Base-by-base conservation (phyloP, 2,329 filamentous ascomycete species). In the Thielaviopsis punctulata region DNA sequence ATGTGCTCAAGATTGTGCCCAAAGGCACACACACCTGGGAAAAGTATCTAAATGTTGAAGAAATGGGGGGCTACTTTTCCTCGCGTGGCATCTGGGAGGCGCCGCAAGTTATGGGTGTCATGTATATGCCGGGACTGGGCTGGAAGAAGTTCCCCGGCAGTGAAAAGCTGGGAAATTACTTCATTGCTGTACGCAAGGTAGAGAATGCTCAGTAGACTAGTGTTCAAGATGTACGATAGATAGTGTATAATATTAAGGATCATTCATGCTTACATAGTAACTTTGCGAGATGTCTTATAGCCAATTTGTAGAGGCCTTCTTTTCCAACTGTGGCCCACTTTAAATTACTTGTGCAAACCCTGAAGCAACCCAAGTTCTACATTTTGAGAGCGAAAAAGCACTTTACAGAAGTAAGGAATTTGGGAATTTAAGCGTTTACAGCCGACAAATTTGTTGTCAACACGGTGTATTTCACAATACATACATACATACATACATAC, bases 1-100 rank as follows among this genome's bases (percentile, higher is more conserved):
- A 92, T 68, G 63, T 95, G 54, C 60, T 94, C 63, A 73, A 85
- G 4, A 86, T 96, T 56, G 92, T 98, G 53, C 92, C 92, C 9
- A 78, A 77, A 57, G 92, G 92, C 1, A 98, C 92, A 46, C 92
- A 98, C 68, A 88, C 95, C 65, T 98, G 92, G 92, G 73, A 74
- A 57, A 94, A 96, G 69, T 98, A 96, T 68, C 82, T 98, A 58
- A 92, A 95, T 62, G 84, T 86, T 57, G 71, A 77, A 13, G 90
- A 96, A 72, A 65, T 94, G 61, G 69, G 74, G 59, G 67, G 64
- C 1, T 72, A 75, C 63, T 76, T 82, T 58, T 64, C 69, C 51
- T 66, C 64, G 52, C 69, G 69, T 58, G 65, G 68, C 55, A 72
- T 68, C 1, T 90, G 82, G 82, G 73, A 71, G 64, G 71, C 62